Percentiles rank a stretch among this genome's conserved stretches.
These are phyloP conservation scores for Hypoxylon sp. DNA, from an alignment of 2,329 filamentous ascomycete species.

Conservation along the genomic window DNA sequence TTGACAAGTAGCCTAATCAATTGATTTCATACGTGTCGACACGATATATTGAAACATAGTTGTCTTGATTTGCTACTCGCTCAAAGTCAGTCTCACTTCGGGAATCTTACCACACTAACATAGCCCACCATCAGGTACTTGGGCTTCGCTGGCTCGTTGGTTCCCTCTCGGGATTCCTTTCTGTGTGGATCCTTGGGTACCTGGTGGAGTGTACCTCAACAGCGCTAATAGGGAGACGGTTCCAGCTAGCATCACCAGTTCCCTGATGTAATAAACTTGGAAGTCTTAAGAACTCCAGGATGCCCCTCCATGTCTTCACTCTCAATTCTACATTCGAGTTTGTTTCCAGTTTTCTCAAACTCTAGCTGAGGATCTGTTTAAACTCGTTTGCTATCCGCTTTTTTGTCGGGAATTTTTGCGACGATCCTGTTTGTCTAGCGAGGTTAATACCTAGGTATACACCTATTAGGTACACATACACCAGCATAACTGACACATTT, in stretches of 20 bases:
- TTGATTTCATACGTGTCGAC: conserved; percentile 6
- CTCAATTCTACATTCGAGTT: conserved; percentile 29
- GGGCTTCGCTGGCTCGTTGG: conserved; percentile 7
- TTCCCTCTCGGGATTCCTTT: conserved; percentile 25
- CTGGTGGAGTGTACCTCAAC: conserved; percentile 26
- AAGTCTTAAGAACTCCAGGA: conserved; percentile 25
- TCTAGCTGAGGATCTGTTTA: conserved; percentile 3
- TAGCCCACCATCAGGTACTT: not conserved
- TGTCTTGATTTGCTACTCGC: not conserved
- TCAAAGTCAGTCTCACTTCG: not conserved
- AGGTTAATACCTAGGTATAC: not conserved
- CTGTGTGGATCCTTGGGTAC: conserved; percentile 23
- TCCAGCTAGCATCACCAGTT: conserved; percentile 35
- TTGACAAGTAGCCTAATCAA: not conserved
- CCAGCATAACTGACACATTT: conserved; percentile 1
- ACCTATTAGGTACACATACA: conserved; percentile 8
- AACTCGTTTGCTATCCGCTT: conserved; percentile 4
- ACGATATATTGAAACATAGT: not conserved
- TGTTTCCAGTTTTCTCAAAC: conserved; percentile 11
- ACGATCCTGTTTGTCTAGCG: not conserved
- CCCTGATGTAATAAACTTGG: conserved; percentile 39
- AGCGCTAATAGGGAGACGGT: conserved; percentile 21
- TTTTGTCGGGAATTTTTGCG: not conserved
- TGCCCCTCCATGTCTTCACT: conserved; percentile 38
- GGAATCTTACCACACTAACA: conserved; percentile 17